Evolutionary conservation across 306 rosid genomes (phyloP).

Genomic region (Cicer pinnatifidum): DNA sequence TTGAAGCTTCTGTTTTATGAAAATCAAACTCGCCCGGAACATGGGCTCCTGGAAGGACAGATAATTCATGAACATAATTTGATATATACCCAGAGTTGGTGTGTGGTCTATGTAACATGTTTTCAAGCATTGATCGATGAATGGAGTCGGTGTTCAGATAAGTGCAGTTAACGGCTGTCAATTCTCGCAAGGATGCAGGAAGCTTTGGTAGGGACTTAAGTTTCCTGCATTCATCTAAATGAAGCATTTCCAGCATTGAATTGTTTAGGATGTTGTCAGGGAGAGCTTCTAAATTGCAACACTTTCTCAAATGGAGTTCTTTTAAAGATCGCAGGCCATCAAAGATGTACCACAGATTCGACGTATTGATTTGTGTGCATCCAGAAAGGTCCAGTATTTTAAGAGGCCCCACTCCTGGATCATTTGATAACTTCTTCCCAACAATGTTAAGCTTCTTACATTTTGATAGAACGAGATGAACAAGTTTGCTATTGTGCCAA

Average conservation of each 20-base stretch:
- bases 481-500: not conserved
- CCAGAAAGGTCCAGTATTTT: not conserved
- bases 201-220: not conserved
- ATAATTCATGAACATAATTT: not conserved
- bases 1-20: not conserved
- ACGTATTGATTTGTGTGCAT: constrained; percentile 18
- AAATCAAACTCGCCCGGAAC: not conserved
- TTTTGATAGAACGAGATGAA: rapidly evolving
- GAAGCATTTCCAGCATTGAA: not conserved
- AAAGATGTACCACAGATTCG: not conserved
- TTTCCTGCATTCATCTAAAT: not conserved
- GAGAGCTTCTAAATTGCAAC: constrained; percentile 19
- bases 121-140: not conserved
- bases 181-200: not conserved
- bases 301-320: rapidly evolving
- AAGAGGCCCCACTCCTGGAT: not conserved
- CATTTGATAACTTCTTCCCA: not conserved
- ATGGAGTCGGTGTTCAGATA: not conserved
- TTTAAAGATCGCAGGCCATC: not conserved
- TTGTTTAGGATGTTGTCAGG: constrained; percentile 23
- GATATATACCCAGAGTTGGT: not conserved
- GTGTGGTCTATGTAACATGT: not conserved
- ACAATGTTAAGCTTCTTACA: not conserved
- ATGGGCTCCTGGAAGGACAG: not conserved
- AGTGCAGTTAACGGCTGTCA: not conserved